Conservation (phyloP, 2,329 filamentous ascomycete genomes). For the Pyrenophora tritici-repentis region DNA sequence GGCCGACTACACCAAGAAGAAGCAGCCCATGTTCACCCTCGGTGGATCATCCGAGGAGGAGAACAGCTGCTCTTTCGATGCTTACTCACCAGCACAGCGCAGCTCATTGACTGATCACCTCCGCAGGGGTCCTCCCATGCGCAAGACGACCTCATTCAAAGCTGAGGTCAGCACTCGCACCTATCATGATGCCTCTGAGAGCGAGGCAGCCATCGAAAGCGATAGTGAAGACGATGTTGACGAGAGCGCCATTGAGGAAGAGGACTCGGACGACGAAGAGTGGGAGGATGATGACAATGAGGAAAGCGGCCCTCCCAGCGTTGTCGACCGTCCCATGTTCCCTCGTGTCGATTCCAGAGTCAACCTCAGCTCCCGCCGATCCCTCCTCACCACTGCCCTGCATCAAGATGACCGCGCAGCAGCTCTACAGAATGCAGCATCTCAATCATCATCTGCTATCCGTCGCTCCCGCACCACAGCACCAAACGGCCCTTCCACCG, state of each 20-base stretch:
- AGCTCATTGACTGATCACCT: conserved; percentile 62
- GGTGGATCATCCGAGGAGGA: conserved; percentile 84
- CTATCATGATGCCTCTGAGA: conserved; percentile 61
- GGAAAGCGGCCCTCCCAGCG: conserved; percentile 80
- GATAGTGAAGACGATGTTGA: conserved; percentile 64
- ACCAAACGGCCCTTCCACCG: conserved; percentile 70
- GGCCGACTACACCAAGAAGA: conserved; percentile 60
- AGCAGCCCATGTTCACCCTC: conserved; percentile 73
- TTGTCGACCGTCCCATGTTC: conserved; percentile 81
- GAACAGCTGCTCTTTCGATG: conserved; percentile 76
- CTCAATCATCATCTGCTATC: conserved; percentile 59
- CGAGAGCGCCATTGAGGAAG: conserved; percentile 67
- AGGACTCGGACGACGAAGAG: conserved; percentile 56
- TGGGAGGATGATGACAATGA: conserved; percentile 70
- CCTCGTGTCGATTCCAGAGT: conserved; percentile 87
- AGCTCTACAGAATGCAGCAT: conserved; percentile 70
- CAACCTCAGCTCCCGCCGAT: conserved; percentile 82
- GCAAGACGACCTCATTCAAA: conserved; percentile 83
- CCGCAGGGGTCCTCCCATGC: conserved; percentile 53
- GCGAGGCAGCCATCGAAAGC: conserved; percentile 63
- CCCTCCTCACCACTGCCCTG: conserved; percentile 87
- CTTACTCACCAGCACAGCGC: conserved; percentile 55
- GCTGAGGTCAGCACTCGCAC: conserved; percentile 73
- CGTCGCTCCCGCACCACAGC: conserved; percentile 67
- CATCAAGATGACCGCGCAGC: conserved; percentile 75